Percentiles rank a stretch among this genome's conserved stretches.
Evolutionary conservation across 495 filamentous ascomycete genomes (phyloP).

Genomic region (Xylaria nigripes): DNA sequence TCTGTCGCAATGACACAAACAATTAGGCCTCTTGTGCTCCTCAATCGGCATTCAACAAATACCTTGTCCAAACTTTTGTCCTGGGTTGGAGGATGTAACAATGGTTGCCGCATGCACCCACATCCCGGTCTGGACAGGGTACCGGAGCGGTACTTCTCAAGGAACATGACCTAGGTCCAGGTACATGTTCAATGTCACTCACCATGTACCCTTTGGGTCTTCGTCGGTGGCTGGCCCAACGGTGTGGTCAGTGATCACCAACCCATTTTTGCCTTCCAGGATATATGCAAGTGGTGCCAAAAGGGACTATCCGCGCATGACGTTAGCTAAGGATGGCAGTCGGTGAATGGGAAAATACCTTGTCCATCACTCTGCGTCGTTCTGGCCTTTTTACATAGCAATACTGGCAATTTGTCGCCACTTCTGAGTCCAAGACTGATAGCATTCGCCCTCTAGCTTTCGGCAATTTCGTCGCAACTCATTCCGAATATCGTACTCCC

Average conservation of each 20-base stretch:
- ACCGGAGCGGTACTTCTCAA: not conserved
- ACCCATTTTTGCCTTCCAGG: not conserved
- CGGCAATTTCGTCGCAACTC: not conserved
- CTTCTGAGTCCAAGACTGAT: not conserved
- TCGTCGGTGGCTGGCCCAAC: not conserved
- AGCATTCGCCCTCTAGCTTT: not conserved
- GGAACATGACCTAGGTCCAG: not conserved
- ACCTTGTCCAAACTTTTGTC: not conserved
- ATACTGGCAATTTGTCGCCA: not conserved
- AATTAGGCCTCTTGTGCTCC: not conserved
- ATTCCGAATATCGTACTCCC: not conserved
- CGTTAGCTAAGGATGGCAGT: not conserved
- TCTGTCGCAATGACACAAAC: not conserved
- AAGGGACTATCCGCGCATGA: not conserved
- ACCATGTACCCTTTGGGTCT: not conserved
- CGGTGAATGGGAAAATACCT: not conserved
- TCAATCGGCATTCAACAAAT: not conserved
- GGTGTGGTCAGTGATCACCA: not conserved
- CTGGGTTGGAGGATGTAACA: not conserved
- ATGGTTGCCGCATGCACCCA: not conserved
- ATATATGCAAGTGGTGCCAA: not conserved
- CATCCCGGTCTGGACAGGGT: not conserved
- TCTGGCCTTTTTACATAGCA: not conserved
- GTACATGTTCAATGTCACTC: not conserved
- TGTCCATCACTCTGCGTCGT: not conserved